Evolutionary conservation across 225 moss, liverwort and hornwort genomes (phyloP).

Genomic region (Ulota crispa): DNA sequence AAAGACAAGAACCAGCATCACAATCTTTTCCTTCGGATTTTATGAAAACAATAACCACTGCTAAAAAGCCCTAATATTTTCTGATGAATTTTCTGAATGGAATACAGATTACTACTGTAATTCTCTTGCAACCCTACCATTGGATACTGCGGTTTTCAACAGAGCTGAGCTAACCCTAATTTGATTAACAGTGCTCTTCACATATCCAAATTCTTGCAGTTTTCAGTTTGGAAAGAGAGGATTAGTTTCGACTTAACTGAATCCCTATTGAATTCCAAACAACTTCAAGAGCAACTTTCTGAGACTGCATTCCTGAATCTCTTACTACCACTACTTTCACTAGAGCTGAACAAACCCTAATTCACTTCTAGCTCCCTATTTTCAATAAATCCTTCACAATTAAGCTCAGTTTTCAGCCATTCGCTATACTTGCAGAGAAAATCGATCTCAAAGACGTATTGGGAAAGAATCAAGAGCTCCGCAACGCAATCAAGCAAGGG

Average conservation of each 20-base stretch:
- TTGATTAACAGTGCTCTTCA: background rate
- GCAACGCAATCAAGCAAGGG: background rate
- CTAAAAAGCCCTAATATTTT: background rate
- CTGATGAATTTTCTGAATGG: background rate
- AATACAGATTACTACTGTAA: background rate
- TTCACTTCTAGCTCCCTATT: background rate
- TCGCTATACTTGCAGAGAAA: background rate
- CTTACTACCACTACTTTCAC: background rate
- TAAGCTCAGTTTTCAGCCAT: background rate
- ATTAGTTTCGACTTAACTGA: background rate
- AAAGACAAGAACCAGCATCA: background rate
- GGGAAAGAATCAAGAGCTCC: background rate
- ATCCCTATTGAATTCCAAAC: background rate
- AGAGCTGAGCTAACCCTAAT: background rate
- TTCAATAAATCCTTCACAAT: background rate
- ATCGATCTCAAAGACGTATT: background rate
- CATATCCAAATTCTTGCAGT: background rate
- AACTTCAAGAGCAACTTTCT: background rate
- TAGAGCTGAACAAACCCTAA: background rate
- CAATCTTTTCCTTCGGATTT: no score
- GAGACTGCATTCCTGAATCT: background rate
- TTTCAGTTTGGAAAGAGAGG: no score
- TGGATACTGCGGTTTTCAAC: background rate
- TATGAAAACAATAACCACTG: no score
- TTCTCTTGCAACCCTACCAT: background rate